Evolutionary conservation across 306 rosid species (phyloP).

Genomic region (Lagenaria siceraria): DNA sequence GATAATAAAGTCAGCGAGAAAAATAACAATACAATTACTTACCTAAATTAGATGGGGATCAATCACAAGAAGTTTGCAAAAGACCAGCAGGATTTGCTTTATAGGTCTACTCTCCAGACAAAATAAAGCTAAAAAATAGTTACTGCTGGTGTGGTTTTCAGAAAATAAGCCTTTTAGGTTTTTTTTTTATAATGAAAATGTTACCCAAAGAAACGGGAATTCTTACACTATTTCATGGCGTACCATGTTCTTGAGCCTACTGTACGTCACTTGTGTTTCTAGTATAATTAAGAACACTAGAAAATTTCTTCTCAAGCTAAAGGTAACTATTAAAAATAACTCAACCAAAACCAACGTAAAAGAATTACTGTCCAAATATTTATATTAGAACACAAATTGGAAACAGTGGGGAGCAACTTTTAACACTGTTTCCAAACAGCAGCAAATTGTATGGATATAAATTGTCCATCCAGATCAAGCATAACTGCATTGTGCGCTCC

Average conservation of each 20-base stretch:
- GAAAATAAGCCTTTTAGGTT: background rate
- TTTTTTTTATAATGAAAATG: background rate
- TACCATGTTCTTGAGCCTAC: background rate
- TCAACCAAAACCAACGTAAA: background rate
- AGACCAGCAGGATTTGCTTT: background rate
- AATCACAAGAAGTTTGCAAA: background rate
- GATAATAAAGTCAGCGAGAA: background rate
- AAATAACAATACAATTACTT: background rate
- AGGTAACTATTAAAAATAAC: background rate
- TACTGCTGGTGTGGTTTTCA: background rate
- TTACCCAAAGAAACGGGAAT: background rate
- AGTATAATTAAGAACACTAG: background rate
- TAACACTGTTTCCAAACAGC: background rate
- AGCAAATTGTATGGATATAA: background rate
- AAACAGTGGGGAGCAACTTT: background rate
- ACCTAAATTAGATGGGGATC: background rate
- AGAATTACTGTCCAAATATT: background rate
- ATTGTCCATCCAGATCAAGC: background rate
- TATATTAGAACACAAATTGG: background rate
- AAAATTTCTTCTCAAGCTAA: background rate
- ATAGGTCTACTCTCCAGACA: background rate
- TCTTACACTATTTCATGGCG: background rate
- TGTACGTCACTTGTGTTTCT: background rate
- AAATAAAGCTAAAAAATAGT: background rate
- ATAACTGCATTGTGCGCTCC: background rate